Evolutionary conservation across 331 rosid species (phyloP), one percentile per base, ranked within the genome.

Genomic region (Quercus tomentella): DNA sequence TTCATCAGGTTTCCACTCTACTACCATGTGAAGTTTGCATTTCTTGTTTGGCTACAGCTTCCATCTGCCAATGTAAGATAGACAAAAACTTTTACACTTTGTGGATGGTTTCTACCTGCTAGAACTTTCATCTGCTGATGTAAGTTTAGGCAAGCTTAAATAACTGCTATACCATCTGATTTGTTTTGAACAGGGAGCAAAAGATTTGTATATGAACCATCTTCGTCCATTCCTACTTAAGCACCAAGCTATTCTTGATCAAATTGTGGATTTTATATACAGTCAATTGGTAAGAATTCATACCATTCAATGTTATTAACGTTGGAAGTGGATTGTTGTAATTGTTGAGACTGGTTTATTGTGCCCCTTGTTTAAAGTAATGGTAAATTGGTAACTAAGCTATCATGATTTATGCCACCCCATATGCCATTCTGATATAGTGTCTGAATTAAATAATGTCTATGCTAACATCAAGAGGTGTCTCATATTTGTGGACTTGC

Each of bases 31-130:
- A 89, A 90, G 87, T 84, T 90, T 84, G 91, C 89, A 61, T 86
- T 90, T 81, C 89, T 90, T 58, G 76, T 90, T 81, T 90, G 93
- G 93, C 75, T 90, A 55, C 91, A 90, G 74, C 90, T 90, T 80
- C 93, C 90, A 72, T 66, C 86, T 52, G 5, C 85, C 49, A 79
- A 86, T 80, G 93, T 90, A 88, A 86, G 87, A 37, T 2, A 37
- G 45, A 70, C 18, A 49, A 62, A 7, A 76, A 60, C 33, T 31
- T 54, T 37, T 33, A 20, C 56, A 20, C 56, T 65, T 21, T 71
- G 20, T 45, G 37, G 75, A 21, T 45, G 17, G 52, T 71, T 76
- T 17, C 37, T 45, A 72, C 30, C 16, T 49, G 17, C 54, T 10
- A 49, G 16, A 49, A 49, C 54, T 10, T 49, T 3, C 54, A 49